phyloP scores from a whole-genome alignment of 345 rosid species.

The Boechera retrofracta region DNA sequence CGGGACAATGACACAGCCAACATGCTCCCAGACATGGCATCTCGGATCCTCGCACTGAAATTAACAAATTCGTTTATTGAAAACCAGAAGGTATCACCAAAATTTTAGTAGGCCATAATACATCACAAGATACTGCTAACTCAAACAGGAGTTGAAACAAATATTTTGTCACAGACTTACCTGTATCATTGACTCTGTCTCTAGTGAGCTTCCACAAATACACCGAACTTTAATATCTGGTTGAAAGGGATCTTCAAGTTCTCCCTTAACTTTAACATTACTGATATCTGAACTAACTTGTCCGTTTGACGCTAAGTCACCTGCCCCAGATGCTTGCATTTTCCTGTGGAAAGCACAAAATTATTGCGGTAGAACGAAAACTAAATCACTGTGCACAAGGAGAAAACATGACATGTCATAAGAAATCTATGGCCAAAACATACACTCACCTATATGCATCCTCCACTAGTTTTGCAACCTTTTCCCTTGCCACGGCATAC shows the following conservation, averaged over 20 bases:
- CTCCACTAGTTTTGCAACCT: conserved; percentile 81
- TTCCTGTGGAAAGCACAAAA: conserved; percentile 54
- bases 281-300: conserved; percentile 68
- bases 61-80: neutral
- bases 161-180: conserved; percentile 39
- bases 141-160: neutral
- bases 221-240: conserved; percentile 76
- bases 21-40: conserved; percentile 85
- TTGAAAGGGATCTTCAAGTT: conserved; percentile 57
- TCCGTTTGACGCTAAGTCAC: conserved; percentile 78
- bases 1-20: conserved; percentile 76
- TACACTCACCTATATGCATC: conserved; percentile 73
- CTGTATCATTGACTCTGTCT: conserved; percentile 76
- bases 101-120: conserved; percentile 13
- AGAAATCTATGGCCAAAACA: conserved; percentile 11
- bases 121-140: conserved; percentile 15
- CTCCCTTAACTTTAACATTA: conserved; percentile 63
- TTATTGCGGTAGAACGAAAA: conserved; percentile 10
- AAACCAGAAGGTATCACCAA: conserved; percentile 4
- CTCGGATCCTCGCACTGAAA: conserved; percentile 82
- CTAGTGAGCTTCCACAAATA: conserved; percentile 80
- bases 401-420: conserved; percentile 14
- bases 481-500: conserved; percentile 70
- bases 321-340: conserved; percentile 87
- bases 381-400: conserved; percentile 12